Evolutionary conservation across 495 filamentous ascomycete genomes (phyloP), one percentile per base, ranked within the genome.

Genomic region (Aspergillus mulundensis): DNA sequence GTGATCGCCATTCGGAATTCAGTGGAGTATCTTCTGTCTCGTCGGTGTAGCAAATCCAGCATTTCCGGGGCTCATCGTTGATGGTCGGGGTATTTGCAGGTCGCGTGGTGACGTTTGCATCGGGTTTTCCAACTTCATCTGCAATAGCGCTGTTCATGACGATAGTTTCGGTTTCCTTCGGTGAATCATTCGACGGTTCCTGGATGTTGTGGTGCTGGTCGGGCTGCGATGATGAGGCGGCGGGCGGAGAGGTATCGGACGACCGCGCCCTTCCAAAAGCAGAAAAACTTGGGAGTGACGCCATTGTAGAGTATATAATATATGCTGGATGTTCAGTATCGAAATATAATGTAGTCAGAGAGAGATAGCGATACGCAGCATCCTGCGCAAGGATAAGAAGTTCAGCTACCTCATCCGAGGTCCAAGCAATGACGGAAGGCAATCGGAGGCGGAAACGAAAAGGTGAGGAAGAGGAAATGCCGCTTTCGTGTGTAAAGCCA

Each of bases 31-130:
- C 87, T 59, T 96, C 90, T 20, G 85, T 91, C 58, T 91, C 85
- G 59, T 93, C 89, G 50, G 81, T 80, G 63, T 94, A 89, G 74
- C 94, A 98, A 63, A 98, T 92, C 87, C 90, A 97, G 71, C 94
- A 98, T 71, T 85, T 86, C 32, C 83, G 84, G 23, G 86, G 77
- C 48, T 81, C 78, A 3, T 74, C 65, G 20, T 61, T 53, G 42
- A 25, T 43, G 14, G 62, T 53, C 15, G 59, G 20, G 30, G 54
- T 34, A 23, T 56, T 53, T 46, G 66, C 46, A 49, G 47, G 58
- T 43, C 54, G 54, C 28, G 36, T 44, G 25, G 61, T 38, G 15
- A 62, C 16, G 53, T 64, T 70, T 28, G 49, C 55, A 50, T 41
- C 46, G 20, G 47, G 18, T 12, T 36, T 54, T 28, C 56, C 28